Conservation (phyloP, 768 basidiomycete species). For the Boletus barrowsii region DNA sequence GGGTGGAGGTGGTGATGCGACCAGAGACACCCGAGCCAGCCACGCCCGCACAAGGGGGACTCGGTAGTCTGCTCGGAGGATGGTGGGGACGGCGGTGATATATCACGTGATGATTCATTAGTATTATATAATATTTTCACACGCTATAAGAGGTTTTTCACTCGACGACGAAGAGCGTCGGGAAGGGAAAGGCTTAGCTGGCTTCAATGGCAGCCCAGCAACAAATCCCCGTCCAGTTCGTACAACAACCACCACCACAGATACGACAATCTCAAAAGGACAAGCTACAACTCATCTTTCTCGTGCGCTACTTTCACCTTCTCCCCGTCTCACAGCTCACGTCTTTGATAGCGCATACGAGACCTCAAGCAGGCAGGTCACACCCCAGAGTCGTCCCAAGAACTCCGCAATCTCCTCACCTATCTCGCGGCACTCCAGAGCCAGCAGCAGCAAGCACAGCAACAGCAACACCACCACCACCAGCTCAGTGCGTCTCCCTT, state of each 20-base stretch:
- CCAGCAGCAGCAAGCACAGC: conserved; percentile 27
- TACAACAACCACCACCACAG: conserved; percentile 18
- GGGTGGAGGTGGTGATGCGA: conserved; percentile 51
- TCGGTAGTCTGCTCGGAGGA: conserved; percentile 69
- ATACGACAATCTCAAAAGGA: conserved; percentile 22
- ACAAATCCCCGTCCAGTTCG: conserved; percentile 25
- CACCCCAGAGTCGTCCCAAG: conserved; percentile 43
- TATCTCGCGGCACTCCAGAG: conserved; percentile 34
- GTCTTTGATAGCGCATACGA: conserved; percentile 39
- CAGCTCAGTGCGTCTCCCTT: conserved; percentile 32
- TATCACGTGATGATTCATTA: conserved; percentile 11
- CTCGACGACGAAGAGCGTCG: conserved; percentile 9
- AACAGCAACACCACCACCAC: conserved; percentile 25
- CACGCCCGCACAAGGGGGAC: conserved; percentile 46
- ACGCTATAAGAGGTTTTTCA: conserved; percentile 27
- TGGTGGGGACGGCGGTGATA: conserved; percentile 65
- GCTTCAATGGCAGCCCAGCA: conserved; percentile 23
- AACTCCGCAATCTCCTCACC: conserved; percentile 41
- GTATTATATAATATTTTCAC: conserved; percentile 5
- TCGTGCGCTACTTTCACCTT: background rate
- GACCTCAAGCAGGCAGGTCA: conserved; percentile 41
- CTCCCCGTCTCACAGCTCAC: background rate
- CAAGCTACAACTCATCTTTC: conserved; percentile 23
- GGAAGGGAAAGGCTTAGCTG: background rate
- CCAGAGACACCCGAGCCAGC: conserved; percentile 47